A percentile compares a stretch with the other conserved stretches of the same genome.
phyloP scores from a whole-genome alignment of 2,329 filamentous ascomycete species.

The Phialophora chinensis region DNA sequence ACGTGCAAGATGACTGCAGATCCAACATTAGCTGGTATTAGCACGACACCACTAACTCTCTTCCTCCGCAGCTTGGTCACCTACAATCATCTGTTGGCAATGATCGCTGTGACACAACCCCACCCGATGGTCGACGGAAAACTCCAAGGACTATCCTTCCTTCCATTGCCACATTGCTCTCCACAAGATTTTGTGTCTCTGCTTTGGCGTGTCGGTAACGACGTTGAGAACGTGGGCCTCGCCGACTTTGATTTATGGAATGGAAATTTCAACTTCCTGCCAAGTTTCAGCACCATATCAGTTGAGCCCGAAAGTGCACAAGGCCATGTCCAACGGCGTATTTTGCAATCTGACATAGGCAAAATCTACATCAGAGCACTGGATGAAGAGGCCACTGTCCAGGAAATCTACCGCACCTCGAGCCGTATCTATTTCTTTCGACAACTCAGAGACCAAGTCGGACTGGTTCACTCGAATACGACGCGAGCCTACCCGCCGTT shows the following conservation, averaged over 20 bases:
- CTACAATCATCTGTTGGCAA: constrained; percentile 9
- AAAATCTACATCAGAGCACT: neutral
- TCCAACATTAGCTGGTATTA: neutral
- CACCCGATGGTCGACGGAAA: neutral
- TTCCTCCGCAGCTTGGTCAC: constrained; percentile 10
- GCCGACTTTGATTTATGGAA: constrained; percentile 13
- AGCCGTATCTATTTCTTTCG: constrained; percentile 16
- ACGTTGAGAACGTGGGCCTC: constrained; percentile 4
- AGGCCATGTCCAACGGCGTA: neutral
- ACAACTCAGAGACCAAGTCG: constrained; percentile 11
- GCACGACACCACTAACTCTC: neutral
- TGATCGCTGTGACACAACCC: neutral
- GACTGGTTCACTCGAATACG: neutral
- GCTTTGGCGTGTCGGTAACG: neutral
- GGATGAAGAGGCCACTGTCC: neutral
- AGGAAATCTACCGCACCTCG: constrained; percentile 17
- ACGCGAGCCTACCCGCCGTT: constrained; percentile 8
- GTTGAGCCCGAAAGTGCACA: neutral
- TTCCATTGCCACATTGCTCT: neutral
- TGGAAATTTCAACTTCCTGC: constrained; percentile 12
- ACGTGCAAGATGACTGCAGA: neutral
- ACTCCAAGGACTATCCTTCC: neutral
- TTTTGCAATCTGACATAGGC: neutral
- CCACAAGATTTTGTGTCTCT: constrained; percentile 3
- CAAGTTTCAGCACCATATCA: constrained; percentile 12